Conservation (phyloP, 345 rosid genomes). For the Corchorus capsularis region DNA sequence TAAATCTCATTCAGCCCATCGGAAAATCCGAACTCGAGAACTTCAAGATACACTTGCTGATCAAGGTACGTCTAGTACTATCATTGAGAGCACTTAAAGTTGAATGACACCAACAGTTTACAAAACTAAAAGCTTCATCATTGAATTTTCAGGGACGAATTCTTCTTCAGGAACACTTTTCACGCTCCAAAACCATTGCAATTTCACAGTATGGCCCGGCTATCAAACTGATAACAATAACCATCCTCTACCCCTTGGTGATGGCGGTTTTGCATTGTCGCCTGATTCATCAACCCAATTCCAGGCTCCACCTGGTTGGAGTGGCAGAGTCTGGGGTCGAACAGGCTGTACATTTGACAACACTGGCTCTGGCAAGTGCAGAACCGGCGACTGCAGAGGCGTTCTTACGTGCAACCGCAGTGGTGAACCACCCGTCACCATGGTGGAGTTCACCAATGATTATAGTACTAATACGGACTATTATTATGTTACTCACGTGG, state of each 20-base stretch:
- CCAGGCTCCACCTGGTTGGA: slow-evolving; percentile 75
- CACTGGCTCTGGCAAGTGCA: slow-evolving; percentile 65
- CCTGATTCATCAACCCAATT: slow-evolving; percentile 54
- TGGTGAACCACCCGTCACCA: slow-evolving; percentile 71
- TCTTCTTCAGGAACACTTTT: slow-evolving; percentile 55
- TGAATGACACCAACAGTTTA: no score
- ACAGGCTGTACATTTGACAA: slow-evolving; percentile 78
- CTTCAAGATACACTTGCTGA: no score
- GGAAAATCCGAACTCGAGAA: no score
- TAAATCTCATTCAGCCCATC: no score
- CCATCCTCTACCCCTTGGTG: slow-evolving; percentile 76
- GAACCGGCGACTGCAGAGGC: slow-evolving; percentile 86
- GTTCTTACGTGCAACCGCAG: slow-evolving; percentile 64
- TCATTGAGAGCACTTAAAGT: no score
- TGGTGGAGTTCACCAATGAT: slow-evolving; percentile 74
- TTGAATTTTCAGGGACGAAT: slow-evolving; percentile 29
- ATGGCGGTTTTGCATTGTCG: slow-evolving; percentile 62
- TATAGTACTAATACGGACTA: slow-evolving; percentile 63
- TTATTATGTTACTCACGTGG: slow-evolving; percentile 88
- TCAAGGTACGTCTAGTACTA: no score
- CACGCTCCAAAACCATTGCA: slow-evolving; percentile 71
- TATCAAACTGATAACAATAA: slow-evolving; percentile 72
- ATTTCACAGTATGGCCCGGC: slow-evolving; percentile 84
- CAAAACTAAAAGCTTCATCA: not conserved
- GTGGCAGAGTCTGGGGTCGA: slow-evolving; percentile 88